Evolutionary conservation across 495 filamentous ascomycete genomes (phyloP), one percentile per base, ranked within the genome.

Genomic region (Hypomontagnella monticulosa): DNA sequence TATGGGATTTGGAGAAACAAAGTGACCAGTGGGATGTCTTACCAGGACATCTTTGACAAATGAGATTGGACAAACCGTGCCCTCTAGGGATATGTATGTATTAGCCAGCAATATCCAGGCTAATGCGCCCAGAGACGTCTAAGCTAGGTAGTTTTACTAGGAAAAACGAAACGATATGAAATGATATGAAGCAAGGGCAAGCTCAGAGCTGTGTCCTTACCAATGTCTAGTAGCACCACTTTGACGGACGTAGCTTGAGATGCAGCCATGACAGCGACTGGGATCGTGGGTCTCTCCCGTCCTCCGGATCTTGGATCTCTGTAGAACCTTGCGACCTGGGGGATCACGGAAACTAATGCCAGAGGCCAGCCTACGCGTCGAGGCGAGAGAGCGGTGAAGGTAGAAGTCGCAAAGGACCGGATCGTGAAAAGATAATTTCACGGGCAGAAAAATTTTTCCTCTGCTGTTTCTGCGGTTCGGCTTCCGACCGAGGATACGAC

Each of bases 31-130:
- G 41, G 64, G 18, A 65, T 63, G 70, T 70, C 87, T 83, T 81
- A 90, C 87, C 75, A 90, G 76, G 58, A 85, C 83, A 66, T 89
- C 85, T 75, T 89, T 89, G 75, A 90, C 88, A 73, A 90, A 90
- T 69, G 84, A 86, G 67, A 90, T 89, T 69, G 85, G 85, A 69
- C 86, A 89, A 52, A 90, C 84, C 19, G 88, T 90, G 61, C 88
- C 88, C 79, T 90, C 88, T 90, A 73, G 57, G 38, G 50, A 66
- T 58, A 72, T 60, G 61, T 71, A 76, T 82, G 61, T 71, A 76
- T 82, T 79, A 81, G 79, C 75, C 64, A 75, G 65, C 61, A 68
- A 68, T 54, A 50, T 50, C 64, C 65, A 63, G 68, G 71, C 67
- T 69, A 72, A 74, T 74, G 70, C 72, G 66, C 52, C 63, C 46